A percentile compares a stretch with the other conserved stretches of the same genome.
Evolutionary conservation across 2,329 filamentous ascomycete genomes (phyloP).

Genomic region (Bipolaris victoriae): DNA sequence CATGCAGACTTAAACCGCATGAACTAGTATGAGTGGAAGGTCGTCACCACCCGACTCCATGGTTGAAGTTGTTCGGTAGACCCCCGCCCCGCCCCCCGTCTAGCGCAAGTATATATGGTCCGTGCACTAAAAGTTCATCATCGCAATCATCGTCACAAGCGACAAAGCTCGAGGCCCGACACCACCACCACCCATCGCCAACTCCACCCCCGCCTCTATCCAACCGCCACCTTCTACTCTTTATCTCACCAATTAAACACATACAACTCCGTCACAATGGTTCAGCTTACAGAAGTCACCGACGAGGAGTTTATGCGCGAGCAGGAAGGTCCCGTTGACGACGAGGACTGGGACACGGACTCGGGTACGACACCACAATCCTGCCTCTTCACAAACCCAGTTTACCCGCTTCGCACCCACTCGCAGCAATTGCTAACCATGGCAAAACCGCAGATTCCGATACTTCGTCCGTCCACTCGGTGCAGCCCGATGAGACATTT

Average conservation of each 20-base stretch:
- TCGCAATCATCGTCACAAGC: conserved; percentile 15
- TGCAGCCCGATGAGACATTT: conserved; percentile 51
- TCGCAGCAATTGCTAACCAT: conserved; percentile 8
- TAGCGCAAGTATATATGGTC: conserved; percentile 5
- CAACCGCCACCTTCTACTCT: not conserved
- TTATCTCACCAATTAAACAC: not conserved
- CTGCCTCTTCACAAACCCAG: conserved; percentile 55
- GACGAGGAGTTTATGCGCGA: conserved; percentile 88
- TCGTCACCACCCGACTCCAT: no score
- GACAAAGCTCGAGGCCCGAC: conserved; percentile 10
- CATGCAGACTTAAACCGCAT: no score
- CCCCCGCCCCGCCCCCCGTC: conserved; percentile 2
- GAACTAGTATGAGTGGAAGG: no score
- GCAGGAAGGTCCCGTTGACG: conserved; percentile 71
- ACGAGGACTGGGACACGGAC: conserved; percentile 90
- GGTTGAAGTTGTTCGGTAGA: conserved; percentile 3
- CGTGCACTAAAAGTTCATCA: conserved; percentile 23
- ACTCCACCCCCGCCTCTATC: conserved; percentile 6
- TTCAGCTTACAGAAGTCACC: conserved; percentile 94
- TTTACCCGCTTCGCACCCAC: conserved; percentile 55
- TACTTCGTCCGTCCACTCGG: conserved; percentile 65
- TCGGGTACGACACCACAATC: conserved; percentile 67
- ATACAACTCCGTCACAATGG: conserved; percentile 67
- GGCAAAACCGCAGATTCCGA: conserved; percentile 78
- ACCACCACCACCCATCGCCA: conserved; percentile 9